Evolutionary conservation across 202 grass and related monocot species (phyloP).

Genomic region (Brachypodium distachyon): DNA sequence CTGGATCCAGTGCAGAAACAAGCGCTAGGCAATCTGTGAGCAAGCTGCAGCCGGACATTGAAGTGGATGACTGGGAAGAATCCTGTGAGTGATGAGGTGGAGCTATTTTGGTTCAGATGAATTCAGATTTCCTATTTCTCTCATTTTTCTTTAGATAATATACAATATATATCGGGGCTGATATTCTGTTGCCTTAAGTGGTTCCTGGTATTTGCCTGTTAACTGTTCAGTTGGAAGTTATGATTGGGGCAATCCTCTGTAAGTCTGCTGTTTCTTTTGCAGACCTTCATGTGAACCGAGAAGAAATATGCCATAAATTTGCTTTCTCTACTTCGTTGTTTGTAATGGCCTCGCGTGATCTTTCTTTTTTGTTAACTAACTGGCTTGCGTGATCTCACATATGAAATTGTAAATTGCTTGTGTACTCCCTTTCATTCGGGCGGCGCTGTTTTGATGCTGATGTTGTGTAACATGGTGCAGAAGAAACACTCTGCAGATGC

Average conservation of each 20-base stretch:
- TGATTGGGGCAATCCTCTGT: too few relatives aligned
- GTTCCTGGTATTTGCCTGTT: background rate
- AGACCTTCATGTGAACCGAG: background rate
- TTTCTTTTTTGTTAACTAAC: too few relatives aligned
- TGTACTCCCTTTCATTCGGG: too few relatives aligned
- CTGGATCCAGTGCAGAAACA: background rate
- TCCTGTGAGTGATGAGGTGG: slow-evolving; percentile 44
- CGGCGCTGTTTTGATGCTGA: background rate
- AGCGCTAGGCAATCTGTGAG: slow-evolving; percentile 1
- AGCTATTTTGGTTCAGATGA: background rate
- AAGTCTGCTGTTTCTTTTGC: slow-evolving; percentile 13
- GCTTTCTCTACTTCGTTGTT: background rate
- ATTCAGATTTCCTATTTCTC: background rate
- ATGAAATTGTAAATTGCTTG: too few relatives aligned
- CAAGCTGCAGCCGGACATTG: slow-evolving; percentile 30
- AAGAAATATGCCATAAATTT: background rate
- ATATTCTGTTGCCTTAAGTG: background rate
- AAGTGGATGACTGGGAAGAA: slow-evolving; percentile 92
- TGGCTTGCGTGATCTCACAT: too few relatives aligned
- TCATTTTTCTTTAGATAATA: background rate
- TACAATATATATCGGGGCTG: background rate
- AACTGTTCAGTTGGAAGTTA: background rate
- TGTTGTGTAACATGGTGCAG: background rate
- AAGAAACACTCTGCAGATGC: too few relatives aligned
- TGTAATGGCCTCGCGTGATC: background rate